Conservation (phyloP, 495 filamentous ascomycete species). For the Aspergillus bertholletiae region DNA sequence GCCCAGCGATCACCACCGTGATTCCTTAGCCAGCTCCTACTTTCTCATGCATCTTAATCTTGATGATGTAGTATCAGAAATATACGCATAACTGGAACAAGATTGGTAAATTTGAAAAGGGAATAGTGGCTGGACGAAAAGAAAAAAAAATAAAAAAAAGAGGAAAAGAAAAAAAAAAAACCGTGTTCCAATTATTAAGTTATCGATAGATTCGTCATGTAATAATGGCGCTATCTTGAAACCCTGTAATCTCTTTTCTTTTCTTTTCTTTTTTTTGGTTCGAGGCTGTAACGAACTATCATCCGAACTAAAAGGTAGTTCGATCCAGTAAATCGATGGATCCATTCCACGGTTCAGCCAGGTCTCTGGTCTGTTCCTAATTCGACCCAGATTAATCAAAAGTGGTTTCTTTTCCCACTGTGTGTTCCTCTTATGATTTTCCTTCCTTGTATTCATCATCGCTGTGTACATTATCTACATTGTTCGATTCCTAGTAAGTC, state of each 20-base stretch:
- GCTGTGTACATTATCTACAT: not conserved
- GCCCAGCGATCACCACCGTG: not conserved
- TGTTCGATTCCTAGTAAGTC: not conserved
- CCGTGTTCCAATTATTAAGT: not conserved
- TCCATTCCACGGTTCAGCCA: constrained; percentile 9
- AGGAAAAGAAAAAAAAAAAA: not conserved
- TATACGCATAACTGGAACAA: too few species aligned
- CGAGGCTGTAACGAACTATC: not conserved
- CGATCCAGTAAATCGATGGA: not conserved
- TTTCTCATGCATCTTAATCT: not conserved
- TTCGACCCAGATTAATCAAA: not conserved
- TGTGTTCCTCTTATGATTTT: not conserved
- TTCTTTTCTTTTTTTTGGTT: not conserved
- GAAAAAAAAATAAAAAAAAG: not conserved
- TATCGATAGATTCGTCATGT: not conserved
- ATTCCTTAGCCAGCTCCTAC: not conserved
- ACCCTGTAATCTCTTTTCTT: not conserved
- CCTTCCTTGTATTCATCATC: not conserved
- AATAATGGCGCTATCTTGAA: not conserved
- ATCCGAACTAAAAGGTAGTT: not conserved
- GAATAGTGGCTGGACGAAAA: not conserved
- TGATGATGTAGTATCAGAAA: too few species aligned
- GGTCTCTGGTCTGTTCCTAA: not conserved
- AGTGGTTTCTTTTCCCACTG: not conserved
- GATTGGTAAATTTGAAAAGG: too few species aligned